These are phyloP conservation scores for Xylariales sp. DNA, from an alignment of 2,329 filamentous ascomycete genomes.

Conservation along the genomic window DNA sequence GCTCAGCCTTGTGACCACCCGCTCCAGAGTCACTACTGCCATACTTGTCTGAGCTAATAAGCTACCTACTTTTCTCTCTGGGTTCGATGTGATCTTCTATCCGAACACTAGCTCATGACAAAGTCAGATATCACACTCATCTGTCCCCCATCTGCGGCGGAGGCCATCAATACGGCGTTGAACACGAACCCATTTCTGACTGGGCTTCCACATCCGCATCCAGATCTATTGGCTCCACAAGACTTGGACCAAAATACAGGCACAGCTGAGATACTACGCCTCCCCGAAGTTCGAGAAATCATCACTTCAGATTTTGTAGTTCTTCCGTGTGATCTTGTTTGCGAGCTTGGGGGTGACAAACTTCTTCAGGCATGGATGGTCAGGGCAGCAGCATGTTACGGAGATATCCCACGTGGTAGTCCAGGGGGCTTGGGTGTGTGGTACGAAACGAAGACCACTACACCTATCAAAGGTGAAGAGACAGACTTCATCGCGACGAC, in stretches of 20 bases:
- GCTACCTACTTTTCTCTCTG: no score
- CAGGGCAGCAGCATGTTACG: slow-evolving; percentile 61
- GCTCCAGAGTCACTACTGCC: no score
- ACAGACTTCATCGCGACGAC: slow-evolving; percentile 86
- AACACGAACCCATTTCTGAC: slow-evolving; percentile 77
- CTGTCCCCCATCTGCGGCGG: slow-evolving; percentile 59
- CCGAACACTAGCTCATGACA: neutral
- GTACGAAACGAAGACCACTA: slow-evolving; percentile 78
- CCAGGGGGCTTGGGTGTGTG: slow-evolving; percentile 86
- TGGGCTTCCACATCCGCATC: slow-evolving; percentile 65
- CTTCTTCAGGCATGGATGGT: slow-evolving; percentile 92
- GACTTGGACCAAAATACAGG: slow-evolving; percentile 78
- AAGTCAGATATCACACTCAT: slow-evolving; percentile 56
- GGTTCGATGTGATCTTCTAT: no score
- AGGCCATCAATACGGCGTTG: slow-evolving; percentile 64
- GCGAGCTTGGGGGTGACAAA: slow-evolving; percentile 77
- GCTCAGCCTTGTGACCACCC: no score
- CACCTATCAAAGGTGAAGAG: slow-evolving; percentile 80
- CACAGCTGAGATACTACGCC: slow-evolving; percentile 80
- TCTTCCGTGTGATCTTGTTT: slow-evolving; percentile 89
- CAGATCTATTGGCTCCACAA: slow-evolving; percentile 70
- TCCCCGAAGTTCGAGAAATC: slow-evolving; percentile 73
- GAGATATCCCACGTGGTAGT: slow-evolving; percentile 44
- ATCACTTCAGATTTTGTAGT: slow-evolving; percentile 85
- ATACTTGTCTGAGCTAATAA: no score